Evolutionary conservation across 768 basidiomycete genomes (phyloP), one percentile per base, ranked within the genome.

Genomic region (Boletus rex-veris): DNA sequence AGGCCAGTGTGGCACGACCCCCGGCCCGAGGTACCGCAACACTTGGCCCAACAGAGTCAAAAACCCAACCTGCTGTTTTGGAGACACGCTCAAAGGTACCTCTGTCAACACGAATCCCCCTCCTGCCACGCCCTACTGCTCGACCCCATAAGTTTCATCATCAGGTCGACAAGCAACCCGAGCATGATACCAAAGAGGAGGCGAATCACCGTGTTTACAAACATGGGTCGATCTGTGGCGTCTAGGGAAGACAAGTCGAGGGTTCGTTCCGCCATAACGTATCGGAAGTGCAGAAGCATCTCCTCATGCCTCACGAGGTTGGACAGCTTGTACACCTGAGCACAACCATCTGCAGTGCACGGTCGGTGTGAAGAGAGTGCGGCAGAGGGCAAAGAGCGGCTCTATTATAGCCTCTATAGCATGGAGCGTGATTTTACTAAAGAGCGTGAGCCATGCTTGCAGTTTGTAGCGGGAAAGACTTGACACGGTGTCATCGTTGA

Each of bases 191-290:
- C 97, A 70, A 88, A 99, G 3, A 96, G 75, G 2, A 98, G 65
- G 21, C 94, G 80, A 31, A 90, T 80, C 53, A 87, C 64, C 15
- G 87, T 75, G 31, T 85, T 82, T 8, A 97, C 77, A 14, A 92
- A 73, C 58, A 85, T 85, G 3, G 64, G 61, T 31, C 96, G 79
- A 59, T 86, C 83, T 78, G 5, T 19, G 19, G 19, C 19, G 19
- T 19, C 19, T 19, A 19, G 19, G 19, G 19, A 19, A 19, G 19
- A 19, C 19, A 19, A 19, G 19, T 19, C 19, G 19, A 19, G 19
- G 98, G 79, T 59, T 89, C 85, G 64, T 98, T 96, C n/a, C 94
- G 76, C 84, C 94, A 97, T 44, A 87, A 75, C 7, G 85, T 86
- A 44, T 92, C 88, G 57, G 11, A 98, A 74, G 7, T 74, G 75